A percentile compares a stretch with the other conserved stretches of the same genome.
These are phyloP conservation scores for Plasmodium vivax DNA, from an alignment of 169 alveolate species.

Conservation along the genomic window DNA sequence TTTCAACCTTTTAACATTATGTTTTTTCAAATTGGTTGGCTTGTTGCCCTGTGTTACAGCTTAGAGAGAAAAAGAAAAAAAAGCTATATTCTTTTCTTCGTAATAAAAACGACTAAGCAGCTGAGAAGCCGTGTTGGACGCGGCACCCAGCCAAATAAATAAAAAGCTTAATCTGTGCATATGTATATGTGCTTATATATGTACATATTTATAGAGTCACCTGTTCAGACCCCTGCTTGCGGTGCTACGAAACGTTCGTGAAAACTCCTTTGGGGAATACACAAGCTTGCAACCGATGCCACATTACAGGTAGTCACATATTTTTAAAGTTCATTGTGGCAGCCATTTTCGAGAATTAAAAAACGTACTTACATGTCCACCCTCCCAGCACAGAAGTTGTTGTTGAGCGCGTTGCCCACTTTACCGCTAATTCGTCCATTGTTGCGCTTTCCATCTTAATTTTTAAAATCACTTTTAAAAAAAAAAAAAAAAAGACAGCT, in stretches of 20 bases:
- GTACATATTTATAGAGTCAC: neutral
- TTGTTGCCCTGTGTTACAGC: neutral
- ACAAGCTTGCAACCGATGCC: neutral
- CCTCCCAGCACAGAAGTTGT: neutral
- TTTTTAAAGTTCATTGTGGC: neutral
- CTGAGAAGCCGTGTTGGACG: neutral
- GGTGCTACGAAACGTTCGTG: neutral
- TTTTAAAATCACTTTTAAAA: neutral
- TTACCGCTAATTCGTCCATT: neutral
- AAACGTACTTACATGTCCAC: neutral
- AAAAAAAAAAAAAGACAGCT: neutral
- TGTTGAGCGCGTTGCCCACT: neutral
- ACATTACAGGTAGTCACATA: neutral
- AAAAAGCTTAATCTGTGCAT: neutral
- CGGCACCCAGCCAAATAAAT: neutral
- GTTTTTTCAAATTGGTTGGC: neutral
- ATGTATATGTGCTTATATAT: slow-evolving; percentile 2
- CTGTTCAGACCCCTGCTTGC: neutral
- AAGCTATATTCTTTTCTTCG: neutral
- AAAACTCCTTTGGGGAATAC: neutral
- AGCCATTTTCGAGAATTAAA: slow-evolving; percentile 1
- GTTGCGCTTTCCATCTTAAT: neutral
- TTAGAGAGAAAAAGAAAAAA: neutral
- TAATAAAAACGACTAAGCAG: neutral
- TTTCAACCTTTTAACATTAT: slow-evolving; percentile 7